Conservation (phyloP, 306 rosid species). For the Alnus glutinosa region DNA sequence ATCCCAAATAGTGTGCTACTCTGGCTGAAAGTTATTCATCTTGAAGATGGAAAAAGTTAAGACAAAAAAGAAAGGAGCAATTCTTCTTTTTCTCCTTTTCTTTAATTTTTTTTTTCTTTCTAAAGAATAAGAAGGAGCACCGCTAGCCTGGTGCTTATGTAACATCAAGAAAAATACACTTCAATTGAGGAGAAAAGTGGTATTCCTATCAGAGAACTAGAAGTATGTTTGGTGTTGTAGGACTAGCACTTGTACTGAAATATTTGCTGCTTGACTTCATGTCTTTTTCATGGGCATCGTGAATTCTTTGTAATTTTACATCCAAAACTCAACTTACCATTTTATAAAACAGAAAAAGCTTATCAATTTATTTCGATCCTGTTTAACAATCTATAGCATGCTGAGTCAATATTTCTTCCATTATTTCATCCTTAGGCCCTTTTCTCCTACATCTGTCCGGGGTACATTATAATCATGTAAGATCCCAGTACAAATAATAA, state of each 20-base stretch:
- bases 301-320: neutral
- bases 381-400: neutral
- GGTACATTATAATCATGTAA: neutral
- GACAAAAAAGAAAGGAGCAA: neutral
- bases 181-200: neutral
- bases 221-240: neutral
- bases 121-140: neutral
- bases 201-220: neutral
- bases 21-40: neutral
- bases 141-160: neutral
- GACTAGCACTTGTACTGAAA: neutral
- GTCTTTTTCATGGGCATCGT: neutral
- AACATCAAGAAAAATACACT: neutral
- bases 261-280: neutral
- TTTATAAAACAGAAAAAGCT: neutral
- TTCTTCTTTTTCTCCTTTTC: neutral
- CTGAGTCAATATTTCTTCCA: neutral
- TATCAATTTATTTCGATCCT: neutral
- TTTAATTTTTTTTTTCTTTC: too few species aligned
- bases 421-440: neutral
- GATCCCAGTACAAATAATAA: neutral
- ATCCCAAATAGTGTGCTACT: neutral
- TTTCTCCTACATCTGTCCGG: neutral
- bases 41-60: neutral
- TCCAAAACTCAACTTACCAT: neutral